Conservation (phyloP, 164 flowering plant genomes). For the Warburgia ugandensis region DNA sequence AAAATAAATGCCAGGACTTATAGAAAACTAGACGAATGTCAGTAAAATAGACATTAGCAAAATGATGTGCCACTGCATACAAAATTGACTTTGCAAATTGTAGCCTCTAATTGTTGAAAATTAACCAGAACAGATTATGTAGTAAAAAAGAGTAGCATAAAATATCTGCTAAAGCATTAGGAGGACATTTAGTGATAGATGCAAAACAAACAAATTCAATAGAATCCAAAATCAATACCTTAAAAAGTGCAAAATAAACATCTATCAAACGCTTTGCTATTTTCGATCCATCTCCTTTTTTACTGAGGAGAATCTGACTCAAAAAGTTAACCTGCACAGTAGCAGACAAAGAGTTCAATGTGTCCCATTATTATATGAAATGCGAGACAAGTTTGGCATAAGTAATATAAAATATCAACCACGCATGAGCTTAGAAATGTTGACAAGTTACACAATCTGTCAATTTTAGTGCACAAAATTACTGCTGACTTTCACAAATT, state of each 20-base stretch:
- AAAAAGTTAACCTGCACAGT: conserved; percentile 68
- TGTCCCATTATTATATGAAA: no score
- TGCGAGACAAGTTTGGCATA: no score
- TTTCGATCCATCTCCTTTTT: conserved; percentile 83
- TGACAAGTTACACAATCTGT: no score
- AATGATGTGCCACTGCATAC: background rate
- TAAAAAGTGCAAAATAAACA: conserved; percentile 90
- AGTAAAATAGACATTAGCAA: no score
- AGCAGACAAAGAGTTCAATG: background rate
- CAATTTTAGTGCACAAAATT: no score
- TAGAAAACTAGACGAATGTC: no score
- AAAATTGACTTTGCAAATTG: background rate
- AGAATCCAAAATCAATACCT: conserved; percentile 36
- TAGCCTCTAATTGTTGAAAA: background rate
- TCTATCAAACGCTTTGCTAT: conserved; percentile 90
- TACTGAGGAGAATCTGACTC: conserved; percentile 70
- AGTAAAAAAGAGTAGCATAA: no score
- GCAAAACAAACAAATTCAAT: background rate
- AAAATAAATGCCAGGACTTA: no score
- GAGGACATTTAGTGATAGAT: background rate
- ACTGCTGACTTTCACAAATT: no score
- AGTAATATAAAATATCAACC: no score
- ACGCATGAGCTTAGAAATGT: background rate
- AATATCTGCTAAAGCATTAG: no score
- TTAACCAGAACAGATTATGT: no score